Conservation (phyloP, 1,139 yeast species). For the Pichia sp. region DNA sequence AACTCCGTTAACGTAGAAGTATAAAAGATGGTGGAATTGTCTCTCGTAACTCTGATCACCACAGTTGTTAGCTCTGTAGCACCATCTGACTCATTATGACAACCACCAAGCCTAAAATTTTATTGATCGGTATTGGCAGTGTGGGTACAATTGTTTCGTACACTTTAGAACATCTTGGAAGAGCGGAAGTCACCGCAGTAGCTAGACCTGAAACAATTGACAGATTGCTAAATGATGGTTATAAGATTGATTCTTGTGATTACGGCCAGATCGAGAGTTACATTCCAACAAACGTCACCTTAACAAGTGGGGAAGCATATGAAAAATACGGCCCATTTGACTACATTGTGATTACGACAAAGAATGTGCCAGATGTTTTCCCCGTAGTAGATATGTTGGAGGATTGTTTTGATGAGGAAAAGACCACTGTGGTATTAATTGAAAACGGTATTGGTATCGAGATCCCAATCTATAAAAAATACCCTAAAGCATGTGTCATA, state of each 20-base stretch:
- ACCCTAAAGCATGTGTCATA: slow-evolving; percentile 49
- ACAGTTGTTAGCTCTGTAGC: too few species aligned
- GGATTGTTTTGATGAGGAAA: slow-evolving; percentile 40
- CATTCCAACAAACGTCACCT: slow-evolving; percentile 41
- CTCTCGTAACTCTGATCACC: too few species aligned
- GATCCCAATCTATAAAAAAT: slow-evolving; percentile 43
- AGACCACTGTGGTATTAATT: slow-evolving; percentile 48
- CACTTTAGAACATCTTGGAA: slow-evolving; percentile 39
- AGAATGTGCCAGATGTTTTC: slow-evolving; percentile 61
- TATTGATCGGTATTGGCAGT: slow-evolving; percentile 61
- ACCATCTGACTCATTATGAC: too few species aligned
- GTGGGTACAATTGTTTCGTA: slow-evolving; percentile 66
- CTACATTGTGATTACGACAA: slow-evolving; percentile 57
- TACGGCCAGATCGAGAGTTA: slow-evolving; percentile 48
- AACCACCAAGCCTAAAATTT: slow-evolving; percentile 26
- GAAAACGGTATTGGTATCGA: slow-evolving; percentile 77
- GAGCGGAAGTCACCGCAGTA: slow-evolving; percentile 51
- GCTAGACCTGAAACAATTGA: slow-evolving; percentile 58
- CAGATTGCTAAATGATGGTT: slow-evolving; percentile 42
- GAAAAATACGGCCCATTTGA: slow-evolving; percentile 44
- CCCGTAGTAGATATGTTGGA: slow-evolving; percentile 49
- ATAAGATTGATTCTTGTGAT: slow-evolving; percentile 47
- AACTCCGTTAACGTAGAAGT: too few species aligned
- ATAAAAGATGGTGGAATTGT: too few species aligned
- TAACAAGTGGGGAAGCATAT: slow-evolving; percentile 21